Evolutionary conservation across 2,329 filamentous ascomycete genomes (phyloP), one percentile per base, ranked within the genome.

Genomic region (Fusarium sp.): DNA sequence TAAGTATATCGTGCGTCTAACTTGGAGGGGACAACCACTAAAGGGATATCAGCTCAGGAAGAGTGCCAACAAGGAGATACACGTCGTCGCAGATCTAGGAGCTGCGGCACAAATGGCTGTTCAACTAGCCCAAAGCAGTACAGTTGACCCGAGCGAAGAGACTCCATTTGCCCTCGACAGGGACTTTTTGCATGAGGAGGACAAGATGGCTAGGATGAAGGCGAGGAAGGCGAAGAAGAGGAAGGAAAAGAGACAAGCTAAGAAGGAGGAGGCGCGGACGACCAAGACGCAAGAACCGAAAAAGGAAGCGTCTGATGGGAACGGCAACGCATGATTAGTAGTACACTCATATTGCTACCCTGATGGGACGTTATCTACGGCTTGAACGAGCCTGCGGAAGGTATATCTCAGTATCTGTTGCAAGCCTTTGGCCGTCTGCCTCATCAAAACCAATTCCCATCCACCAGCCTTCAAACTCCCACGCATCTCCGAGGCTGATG

Each of bases 41-140:
- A 64, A 69, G 76, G 15, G 73, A 78, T 16, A 78, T 80, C 0
- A 62, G 78, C 28, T 49, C 81, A 45, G 78, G 78, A 1, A 23
- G 23, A 23, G 23, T 23, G 23, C 23, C 23, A 23, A 23, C 23
- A 23, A 23, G 23, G 23, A 23, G 4, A 65, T 83, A 2, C 46
- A 79, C 4, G 78, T 82, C 0, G 80, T 82, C 37, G 75, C 78
- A 1, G 80, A 79, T 26, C 82, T 83, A 52, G 81, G 80, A 1
- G 69, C 74, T 11, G 79, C 76, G 31, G 75, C 79, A 1, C 72
- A 64, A 54, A 76, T 71, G 33, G 78, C 74, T 3, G 80, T 83
- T 2, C 72, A 77, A 11, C 60, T 80, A 16, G 78, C 77, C 11
- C 9, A 57, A 8, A 36, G 12, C 8, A 20, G 12, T 9, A 9